Conservation (phyloP, 2,329 filamentous ascomycete species). For the Arthrobotrys pseudoclavata region DNA sequence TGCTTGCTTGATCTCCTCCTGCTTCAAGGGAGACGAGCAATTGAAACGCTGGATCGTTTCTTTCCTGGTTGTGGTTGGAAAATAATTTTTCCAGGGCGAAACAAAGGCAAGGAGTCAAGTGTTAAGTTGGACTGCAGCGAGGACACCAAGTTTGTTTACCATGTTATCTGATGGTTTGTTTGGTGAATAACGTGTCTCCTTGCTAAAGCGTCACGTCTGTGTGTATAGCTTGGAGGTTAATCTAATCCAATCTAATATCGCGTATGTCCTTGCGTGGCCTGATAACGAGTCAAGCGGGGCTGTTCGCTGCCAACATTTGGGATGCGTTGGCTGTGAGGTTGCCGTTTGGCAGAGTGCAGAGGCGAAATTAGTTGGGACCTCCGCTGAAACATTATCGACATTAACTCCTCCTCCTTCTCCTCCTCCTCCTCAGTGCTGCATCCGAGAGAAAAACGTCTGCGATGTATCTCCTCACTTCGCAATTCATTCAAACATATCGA, state of each 20-base stretch:
- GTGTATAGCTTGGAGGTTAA: conserved; percentile 6
- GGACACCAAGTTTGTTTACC: background rate
- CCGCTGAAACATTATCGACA: conserved; percentile 48
- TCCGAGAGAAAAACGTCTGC: conserved; percentile 9
- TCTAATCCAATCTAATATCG: conserved; percentile 12
- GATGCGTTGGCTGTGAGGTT: conserved; percentile 47
- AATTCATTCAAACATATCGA: conserved; percentile 22
- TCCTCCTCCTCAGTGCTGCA: conserved; percentile 20
- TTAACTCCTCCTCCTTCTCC: background rate
- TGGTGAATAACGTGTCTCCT: conserved; percentile 17
- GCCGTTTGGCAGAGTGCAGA: conserved; percentile 33
- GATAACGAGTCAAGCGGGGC: conserved; percentile 26
- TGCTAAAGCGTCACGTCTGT: conserved; percentile 1
- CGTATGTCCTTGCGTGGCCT: conserved; percentile 28
- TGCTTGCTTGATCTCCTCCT: conserved; percentile 35
- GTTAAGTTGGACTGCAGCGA: conserved; percentile 17
- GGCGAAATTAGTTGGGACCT: conserved; percentile 48
- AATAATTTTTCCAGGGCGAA: conserved; percentile 12
- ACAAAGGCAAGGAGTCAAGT: conserved; percentile 14
- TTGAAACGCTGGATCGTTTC: conserved; percentile 43
- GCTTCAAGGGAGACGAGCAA: conserved; percentile 27
- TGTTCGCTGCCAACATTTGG: conserved; percentile 2
- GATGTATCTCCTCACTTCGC: conserved; percentile 15
- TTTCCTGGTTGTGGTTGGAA: conserved; percentile 16
- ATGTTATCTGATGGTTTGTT: conserved; percentile 1